A percentile compares a stretch with the other conserved stretches of the same genome.
These are phyloP conservation scores for Paspalum notatum DNA, from an alignment of 176 grass and related monocot genomes.

Conservation along the genomic window DNA sequence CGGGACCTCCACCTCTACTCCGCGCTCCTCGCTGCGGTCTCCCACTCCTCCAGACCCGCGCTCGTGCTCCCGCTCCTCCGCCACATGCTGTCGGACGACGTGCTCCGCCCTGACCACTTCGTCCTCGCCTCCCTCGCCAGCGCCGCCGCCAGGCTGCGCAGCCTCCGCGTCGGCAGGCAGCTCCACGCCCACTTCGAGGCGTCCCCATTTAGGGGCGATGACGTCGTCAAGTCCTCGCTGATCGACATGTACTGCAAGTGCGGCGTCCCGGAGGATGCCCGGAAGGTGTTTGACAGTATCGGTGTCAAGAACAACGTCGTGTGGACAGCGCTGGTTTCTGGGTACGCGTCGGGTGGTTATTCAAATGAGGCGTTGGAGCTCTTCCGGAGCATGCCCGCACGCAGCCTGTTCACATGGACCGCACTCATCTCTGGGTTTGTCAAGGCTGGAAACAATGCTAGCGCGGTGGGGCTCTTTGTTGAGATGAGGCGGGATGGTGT, in stretches of 20 bases:
- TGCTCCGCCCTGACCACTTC: conserved; percentile 66
- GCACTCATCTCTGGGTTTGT: conserved; percentile 76
- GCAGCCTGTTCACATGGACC: conserved; percentile 75
- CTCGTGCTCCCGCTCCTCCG: conserved; percentile 54
- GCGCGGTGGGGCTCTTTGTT: conserved; percentile 56
- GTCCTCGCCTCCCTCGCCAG: conserved; percentile 66
- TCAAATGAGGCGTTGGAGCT: conserved; percentile 54
- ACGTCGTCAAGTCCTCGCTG: conserved; percentile 73
- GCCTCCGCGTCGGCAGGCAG: conserved; percentile 70
- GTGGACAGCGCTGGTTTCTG: conserved; percentile 82
- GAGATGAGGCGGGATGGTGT: conserved; percentile 71
- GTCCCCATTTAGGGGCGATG: conserved; percentile 53
- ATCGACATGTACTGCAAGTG: conserved; percentile 93
- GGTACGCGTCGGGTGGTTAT: conserved; percentile 55
- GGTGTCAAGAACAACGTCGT: conserved; percentile 59
- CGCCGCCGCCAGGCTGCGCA: conserved; percentile 45
- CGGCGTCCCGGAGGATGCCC: conserved; percentile 49
- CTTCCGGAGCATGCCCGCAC: conserved; percentile 65
- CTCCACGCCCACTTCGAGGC: conserved; percentile 53
- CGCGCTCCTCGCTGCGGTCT: conserved; percentile 65
- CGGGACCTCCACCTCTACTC: conserved; percentile 73
- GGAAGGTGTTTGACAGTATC: conserved; percentile 75
- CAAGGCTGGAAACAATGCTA: conserved; percentile 53
- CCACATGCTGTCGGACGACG: conserved; percentile 56
- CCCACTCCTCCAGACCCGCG: conserved; percentile 44